Evolutionary conservation across 805 yeast genomes (phyloP), one percentile per base, ranked within the genome.

Genomic region (Suhomyces faveliae): DNA sequence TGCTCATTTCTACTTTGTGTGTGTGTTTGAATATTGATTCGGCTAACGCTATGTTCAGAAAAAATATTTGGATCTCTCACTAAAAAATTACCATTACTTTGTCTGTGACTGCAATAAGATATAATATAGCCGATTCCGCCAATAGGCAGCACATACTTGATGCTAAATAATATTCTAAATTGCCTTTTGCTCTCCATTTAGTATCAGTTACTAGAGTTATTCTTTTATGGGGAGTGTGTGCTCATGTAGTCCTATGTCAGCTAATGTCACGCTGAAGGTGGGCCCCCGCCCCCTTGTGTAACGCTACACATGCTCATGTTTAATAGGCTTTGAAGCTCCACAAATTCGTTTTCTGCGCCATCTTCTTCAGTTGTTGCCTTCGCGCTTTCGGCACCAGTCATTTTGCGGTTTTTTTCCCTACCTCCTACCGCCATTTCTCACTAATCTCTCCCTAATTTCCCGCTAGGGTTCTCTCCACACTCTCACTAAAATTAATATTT

Each of bases 1-100:
- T 33, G 37, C 37, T 33, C 30, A 33, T 33, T 33, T 17, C 21
- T 33, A 21, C 20, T 37, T 37, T 37, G 40, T 37, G 40, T 37
- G 40, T 20, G 40, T 37, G 40, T 37, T 37, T 37, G 40, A 37
- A 37, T 20, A 37, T 7, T 37, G 37, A 37, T 37, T 37, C 40
- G 40, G 40, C 40, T 37, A 37, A 37, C n/a, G 20, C 40, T 20
- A 20, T 13, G 40, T 5, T 33, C 8, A 17, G 37, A 33, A 33
- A 33, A 33, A 33, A 33, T 33, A 33, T 15, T 5, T 33, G 37
- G 37, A 15, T 15, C 13, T 15, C 37, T 33, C 21, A 33, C 37
- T 17, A 33, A 33, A 33, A 15, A 15, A 33, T 17, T 33, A 33
- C 37, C 37, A 33, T 33, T 15, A 17, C 21, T 17, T 17, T 17